phyloP scores from a whole-genome alignment of 225 moss, liverwort and hornwort species.

The Pleurozium schreberi region DNA sequence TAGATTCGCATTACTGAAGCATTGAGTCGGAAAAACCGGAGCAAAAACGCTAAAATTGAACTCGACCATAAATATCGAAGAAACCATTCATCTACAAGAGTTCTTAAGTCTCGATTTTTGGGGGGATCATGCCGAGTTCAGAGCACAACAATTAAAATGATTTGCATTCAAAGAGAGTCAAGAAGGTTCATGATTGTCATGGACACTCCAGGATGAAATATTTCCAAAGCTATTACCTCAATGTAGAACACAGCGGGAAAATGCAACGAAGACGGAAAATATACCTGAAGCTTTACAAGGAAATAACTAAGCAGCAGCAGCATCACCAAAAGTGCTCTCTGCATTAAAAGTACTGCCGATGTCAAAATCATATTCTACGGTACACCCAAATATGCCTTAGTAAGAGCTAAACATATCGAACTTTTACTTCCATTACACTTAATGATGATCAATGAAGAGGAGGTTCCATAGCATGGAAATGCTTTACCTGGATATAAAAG shows the following conservation, averaged over 20 bases:
- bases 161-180: not conserved
- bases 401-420: not conserved
- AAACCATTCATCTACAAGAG: not conserved
- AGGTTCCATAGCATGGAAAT: not conserved
- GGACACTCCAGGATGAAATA: not conserved
- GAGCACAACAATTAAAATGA: not conserved
- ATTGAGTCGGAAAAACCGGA: not conserved
- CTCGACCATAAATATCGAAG: not conserved
- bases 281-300: constrained; percentile 67
- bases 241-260: not conserved
- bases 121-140: not conserved
- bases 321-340: constrained; percentile 66
- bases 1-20: not conserved
- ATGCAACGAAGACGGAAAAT: not conserved
- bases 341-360: constrained; percentile 2
- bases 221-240: not conserved
- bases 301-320: constrained; percentile 58
- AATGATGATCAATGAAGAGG: not conserved
- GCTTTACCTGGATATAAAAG: constrained; percentile 66
- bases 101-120: not conserved
- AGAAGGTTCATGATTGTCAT: not conserved
- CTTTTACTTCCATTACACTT: not conserved
- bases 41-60: not conserved
- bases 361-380: not conserved
- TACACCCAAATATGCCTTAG: not conserved